A percentile compares a stretch with the other conserved stretches of the same genome.
Conservation (phyloP, 106 monocot genomes). For the Dactylorhiza incarnata region DNA sequence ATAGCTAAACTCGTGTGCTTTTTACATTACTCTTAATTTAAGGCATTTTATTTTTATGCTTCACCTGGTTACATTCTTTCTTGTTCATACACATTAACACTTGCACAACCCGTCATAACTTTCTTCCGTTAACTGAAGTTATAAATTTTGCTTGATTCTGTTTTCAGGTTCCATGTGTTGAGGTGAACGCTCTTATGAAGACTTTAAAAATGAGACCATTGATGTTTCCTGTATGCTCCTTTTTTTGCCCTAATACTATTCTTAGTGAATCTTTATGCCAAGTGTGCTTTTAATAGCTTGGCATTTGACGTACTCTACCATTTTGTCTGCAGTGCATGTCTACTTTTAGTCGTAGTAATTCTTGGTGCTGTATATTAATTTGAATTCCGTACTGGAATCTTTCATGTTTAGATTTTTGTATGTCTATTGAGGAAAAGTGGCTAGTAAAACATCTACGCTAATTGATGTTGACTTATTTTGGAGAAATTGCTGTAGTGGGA, state of each 20-base stretch:
- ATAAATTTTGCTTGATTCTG: background rate
- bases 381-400: background rate
- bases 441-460: background rate
- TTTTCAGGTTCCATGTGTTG: conserved; percentile 85
- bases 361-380: background rate
- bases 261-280: background rate
- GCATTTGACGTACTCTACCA: background rate
- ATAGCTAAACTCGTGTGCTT: no score
- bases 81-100: background rate
- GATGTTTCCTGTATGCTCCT: conserved; percentile 73
- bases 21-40: no score
- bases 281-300: background rate
- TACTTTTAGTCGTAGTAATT: no score
- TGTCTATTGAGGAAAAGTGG: background rate
- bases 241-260: background rate
- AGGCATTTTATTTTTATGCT: background rate
- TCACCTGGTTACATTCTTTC: background rate
- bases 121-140: background rate
- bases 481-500: no score
- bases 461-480: no score
- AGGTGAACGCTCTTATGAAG: conserved; percentile 93
- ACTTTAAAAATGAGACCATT: conserved; percentile 91
- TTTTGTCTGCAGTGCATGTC: background rate
- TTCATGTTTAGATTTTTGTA: background rate
- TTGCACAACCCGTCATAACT: background rate